A percentile compares a stretch with the other conserved stretches of the same genome.
phyloP scores from a whole-genome alignment of 106 monocot species.

The Alisma plantagoaquatica region DNA sequence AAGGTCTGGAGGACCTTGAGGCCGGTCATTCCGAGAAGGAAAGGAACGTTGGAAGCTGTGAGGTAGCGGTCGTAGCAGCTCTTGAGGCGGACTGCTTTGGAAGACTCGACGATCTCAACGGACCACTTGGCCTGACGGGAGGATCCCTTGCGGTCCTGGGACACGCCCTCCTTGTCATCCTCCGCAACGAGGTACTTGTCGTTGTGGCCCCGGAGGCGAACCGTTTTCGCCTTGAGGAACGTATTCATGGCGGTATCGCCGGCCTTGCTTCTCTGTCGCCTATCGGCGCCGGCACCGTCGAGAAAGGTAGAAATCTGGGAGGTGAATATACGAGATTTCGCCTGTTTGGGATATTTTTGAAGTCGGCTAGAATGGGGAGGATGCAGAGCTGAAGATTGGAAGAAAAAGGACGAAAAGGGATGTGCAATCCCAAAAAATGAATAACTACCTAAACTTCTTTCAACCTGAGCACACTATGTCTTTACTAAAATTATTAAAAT shows the following conservation, averaged over 20 bases:
- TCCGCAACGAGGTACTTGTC: constrained; percentile 55
- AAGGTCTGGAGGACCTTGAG: constrained; percentile 62
- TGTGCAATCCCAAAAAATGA: too few species aligned
- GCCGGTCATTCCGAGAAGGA: constrained; percentile 74
- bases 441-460: too few species aligned
- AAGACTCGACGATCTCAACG: constrained; percentile 24
- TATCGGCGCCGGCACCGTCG: too few species aligned
- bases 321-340: too few species aligned
- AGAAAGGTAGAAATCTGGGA: neutral
- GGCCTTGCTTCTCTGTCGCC: too few species aligned
- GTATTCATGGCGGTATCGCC: too few species aligned
- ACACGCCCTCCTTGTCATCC: constrained; percentile 38
- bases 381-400: neutral
- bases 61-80: constrained; percentile 62
- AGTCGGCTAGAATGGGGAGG: neutral
- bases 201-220: constrained; percentile 52
- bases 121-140: constrained; percentile 28
- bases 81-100: constrained; percentile 35
- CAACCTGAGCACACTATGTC: too few species aligned
- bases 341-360: too few species aligned
- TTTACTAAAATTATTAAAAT: too few species aligned
- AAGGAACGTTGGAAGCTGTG: constrained; percentile 74
- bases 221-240: constrained; percentile 35
- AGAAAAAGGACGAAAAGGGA: too few species aligned
- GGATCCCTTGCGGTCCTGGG: constrained; percentile 35